These are phyloP conservation scores for Strobilomyces confusus DNA, from an alignment of 768 basidiomycete genomes.

Conservation along the genomic window DNA sequence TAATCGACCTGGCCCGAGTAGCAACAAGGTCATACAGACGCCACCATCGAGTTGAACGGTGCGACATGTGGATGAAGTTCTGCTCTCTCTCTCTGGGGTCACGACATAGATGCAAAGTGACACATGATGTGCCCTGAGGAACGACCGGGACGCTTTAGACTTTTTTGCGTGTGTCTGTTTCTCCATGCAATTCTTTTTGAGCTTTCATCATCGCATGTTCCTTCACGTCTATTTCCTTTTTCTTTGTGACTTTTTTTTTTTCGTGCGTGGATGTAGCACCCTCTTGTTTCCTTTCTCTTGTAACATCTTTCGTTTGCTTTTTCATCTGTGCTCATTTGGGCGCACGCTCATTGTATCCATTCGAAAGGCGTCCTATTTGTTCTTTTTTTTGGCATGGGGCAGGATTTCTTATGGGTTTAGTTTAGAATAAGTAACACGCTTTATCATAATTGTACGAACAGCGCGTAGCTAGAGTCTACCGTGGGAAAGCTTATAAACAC, in stretches of 20 bases:
- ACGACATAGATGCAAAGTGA: slow-evolving; percentile 21
- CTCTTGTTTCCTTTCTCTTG: slow-evolving; percentile 1
- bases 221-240: neutral
- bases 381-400: slow-evolving; percentile 19
- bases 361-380: slow-evolving; percentile 4
- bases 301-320: neutral
- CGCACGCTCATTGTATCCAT: slow-evolving; percentile 13
- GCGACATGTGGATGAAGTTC: neutral
- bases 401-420: slow-evolving; percentile 15
- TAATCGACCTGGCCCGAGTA: slow-evolving; percentile 25
- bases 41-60: slow-evolving; percentile 17
- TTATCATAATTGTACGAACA: slow-evolving; percentile 23
- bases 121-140: slow-evolving; percentile 11
- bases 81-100: slow-evolving; percentile 7
- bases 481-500: slow-evolving; percentile 7
- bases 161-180: slow-evolving; percentile 2
- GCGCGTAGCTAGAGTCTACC: neutral
- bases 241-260: neutral
- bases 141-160: slow-evolving; percentile 25
- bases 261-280: slow-evolving; percentile 7
- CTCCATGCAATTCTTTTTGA: slow-evolving; percentile 7
- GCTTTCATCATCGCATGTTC: neutral
- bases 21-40: slow-evolving; percentile 14
- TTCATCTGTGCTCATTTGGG: neutral
- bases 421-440: slow-evolving; percentile 25